A percentile compares a stretch with the other conserved stretches of the same genome.
Conservation (phyloP, 2,329 filamentous ascomycete species). For the Verticillium longisporum region DNA sequence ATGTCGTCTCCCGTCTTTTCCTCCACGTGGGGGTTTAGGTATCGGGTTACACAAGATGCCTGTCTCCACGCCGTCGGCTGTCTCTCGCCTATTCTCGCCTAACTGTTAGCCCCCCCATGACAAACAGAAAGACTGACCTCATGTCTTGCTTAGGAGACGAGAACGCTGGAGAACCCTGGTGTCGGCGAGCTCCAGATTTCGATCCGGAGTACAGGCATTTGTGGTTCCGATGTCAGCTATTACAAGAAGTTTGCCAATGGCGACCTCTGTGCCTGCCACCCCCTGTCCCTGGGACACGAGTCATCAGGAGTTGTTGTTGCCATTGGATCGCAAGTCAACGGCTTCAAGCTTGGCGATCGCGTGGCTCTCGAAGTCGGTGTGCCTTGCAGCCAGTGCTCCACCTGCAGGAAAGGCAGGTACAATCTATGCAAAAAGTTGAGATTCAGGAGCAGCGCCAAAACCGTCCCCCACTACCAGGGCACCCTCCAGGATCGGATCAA, state of each 20-base stretch:
- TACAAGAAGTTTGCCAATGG: constrained; percentile 69
- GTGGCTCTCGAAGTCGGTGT: constrained; percentile 53
- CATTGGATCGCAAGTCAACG: constrained; percentile 44
- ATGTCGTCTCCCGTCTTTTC: constrained; percentile 18
- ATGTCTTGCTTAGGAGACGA: constrained; percentile 34
- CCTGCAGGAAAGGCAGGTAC: constrained; percentile 48
- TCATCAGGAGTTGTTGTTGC: constrained; percentile 52
- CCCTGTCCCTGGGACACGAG: constrained; percentile 59
- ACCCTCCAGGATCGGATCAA: constrained; percentile 58
- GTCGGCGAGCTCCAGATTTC: constrained; percentile 56
- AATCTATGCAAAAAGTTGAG: constrained; percentile 57
- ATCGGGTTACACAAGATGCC: constrained; percentile 19
- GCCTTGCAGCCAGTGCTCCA: constrained; percentile 43
- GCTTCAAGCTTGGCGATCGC: constrained; percentile 48
- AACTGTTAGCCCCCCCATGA: background rate
- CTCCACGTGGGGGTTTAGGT: constrained; percentile 8
- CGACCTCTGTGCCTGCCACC: constrained; percentile 58
- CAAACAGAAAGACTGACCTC: constrained; percentile 11
- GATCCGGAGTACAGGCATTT: constrained; percentile 60
- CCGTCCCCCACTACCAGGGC: constrained; percentile 56
- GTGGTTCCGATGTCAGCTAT: constrained; percentile 64
- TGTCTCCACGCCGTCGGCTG: background rate
- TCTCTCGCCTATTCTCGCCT: constrained; percentile 3
- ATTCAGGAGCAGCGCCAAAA: constrained; percentile 57
- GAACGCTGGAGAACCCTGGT: constrained; percentile 38